Evolutionary conservation across 305 asterid species (phyloP), one percentile per base, ranked within the genome.

Genomic region (Rubia balearica): DNA sequence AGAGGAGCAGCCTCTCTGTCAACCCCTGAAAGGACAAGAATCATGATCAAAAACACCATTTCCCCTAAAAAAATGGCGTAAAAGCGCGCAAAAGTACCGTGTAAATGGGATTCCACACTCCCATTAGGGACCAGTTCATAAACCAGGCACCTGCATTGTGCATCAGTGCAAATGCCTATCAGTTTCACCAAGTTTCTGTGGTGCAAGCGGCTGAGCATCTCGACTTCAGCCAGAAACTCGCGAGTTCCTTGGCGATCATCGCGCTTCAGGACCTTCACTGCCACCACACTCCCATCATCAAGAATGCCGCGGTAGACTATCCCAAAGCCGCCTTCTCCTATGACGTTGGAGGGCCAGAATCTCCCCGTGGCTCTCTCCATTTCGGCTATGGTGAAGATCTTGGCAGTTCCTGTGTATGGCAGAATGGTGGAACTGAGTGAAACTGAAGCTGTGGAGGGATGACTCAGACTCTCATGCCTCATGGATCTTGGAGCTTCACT

Each of bases 321-420:
- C 14, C 98, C 99, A 72, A 91, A 94, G 51, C 99, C 99, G 46
- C 99, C 99, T 85, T 94, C 99, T 30, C 99, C 98, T 1, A 94
- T 68, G 51, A 83, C 84, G 78, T 87, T 85, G 16, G 89, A 78
- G 65, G 78, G 57, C 46, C 79, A 73, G 67, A 87, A 89, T 76
- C 76, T 80, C 71, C 88, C 83, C 0, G 99, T 94, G 61, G 89
- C 93, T 72, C 80, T 83, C 75, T 81, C 90, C 21, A 91, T 83
- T 49, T 91, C 96, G 16, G 74, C 81, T 51, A 84, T 33, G 72
- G 84, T 80, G 67, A 89, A 91, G 59, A 87, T 67, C 76, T 85
- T 94, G 16, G 96, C 88, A 13, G 93, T 82, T 67, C 97, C 97
- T 0, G 96, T 84, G 63, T 77, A 94, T 12, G 88, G 86, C 73